Percentiles rank a stretch among this genome's conserved stretches.
phyloP scores from a whole-genome alignment of 2,329 filamentous ascomycete species.

The Chaetomiaceae sp. region DNA sequence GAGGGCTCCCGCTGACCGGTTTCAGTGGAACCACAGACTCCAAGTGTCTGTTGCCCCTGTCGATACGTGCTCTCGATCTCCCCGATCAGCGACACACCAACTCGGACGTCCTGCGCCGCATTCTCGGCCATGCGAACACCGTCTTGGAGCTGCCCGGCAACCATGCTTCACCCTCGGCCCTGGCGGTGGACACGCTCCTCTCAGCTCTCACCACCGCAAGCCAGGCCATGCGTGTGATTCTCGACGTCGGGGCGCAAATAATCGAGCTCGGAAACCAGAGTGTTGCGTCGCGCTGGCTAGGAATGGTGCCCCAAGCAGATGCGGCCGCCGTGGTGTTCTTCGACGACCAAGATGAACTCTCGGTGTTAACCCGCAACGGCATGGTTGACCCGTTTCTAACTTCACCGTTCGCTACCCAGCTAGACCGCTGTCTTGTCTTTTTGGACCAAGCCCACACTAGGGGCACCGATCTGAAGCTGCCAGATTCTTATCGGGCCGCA shows the following conservation, averaged over 20 bases:
- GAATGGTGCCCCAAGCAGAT: slow-evolving; percentile 20
- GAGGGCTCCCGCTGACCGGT: slow-evolving; percentile 51
- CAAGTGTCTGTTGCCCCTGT: slow-evolving; percentile 53
- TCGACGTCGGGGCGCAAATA: slow-evolving; percentile 62
- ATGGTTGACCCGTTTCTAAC: slow-evolving; percentile 46
- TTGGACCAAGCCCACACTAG: slow-evolving; percentile 59
- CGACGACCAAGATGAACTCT: slow-evolving; percentile 40
- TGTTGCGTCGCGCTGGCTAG: slow-evolving; percentile 50
- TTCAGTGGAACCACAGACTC: slow-evolving; percentile 72
- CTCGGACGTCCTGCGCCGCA: slow-evolving; percentile 56
- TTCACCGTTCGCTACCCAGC: slow-evolving; percentile 57
- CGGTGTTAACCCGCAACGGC: slow-evolving; percentile 40
- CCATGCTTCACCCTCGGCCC: slow-evolving; percentile 34
- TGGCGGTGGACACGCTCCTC: slow-evolving; percentile 47
- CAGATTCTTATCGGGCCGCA: slow-evolving; percentile 53
- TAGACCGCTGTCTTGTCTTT: slow-evolving; percentile 55
- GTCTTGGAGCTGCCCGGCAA: slow-evolving; percentile 39
- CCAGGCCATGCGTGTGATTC: slow-evolving; percentile 49
- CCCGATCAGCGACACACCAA: slow-evolving; percentile 54
- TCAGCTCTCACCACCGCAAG: slow-evolving; percentile 37
- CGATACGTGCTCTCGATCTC: slow-evolving; percentile 59
- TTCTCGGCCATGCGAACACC: slow-evolving; percentile 36
- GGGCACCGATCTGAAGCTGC: slow-evolving; percentile 57
- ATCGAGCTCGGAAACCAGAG: slow-evolving; percentile 51
- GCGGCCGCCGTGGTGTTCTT: slow-evolving; percentile 54